These are phyloP conservation scores for Penicillium coprophilum DNA, from an alignment of 495 filamentous ascomycete genomes.

Conservation along the genomic window DNA sequence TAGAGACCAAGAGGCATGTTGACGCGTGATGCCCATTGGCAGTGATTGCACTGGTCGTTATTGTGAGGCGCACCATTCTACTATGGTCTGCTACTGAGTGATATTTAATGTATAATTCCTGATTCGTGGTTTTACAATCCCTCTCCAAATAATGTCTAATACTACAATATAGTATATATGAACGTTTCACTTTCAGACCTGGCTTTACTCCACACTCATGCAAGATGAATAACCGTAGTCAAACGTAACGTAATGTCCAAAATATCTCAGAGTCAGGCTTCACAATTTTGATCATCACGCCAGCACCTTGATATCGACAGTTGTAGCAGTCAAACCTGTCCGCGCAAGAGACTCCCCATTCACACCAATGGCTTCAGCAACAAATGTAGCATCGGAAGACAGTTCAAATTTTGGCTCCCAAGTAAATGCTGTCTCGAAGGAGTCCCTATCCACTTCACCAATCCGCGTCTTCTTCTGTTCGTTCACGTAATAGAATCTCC, in stretches of 20 bases:
- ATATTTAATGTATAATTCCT: not conserved
- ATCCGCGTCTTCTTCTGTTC: not conserved
- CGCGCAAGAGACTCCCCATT: not conserved
- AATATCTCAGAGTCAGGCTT: no score
- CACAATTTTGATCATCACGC: not conserved
- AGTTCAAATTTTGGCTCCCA: not conserved
- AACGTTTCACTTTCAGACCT: not conserved
- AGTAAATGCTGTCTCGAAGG: not conserved
- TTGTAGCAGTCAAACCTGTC: not conserved
- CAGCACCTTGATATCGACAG: not conserved
- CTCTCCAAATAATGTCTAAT: not conserved
- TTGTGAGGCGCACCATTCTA: no score
- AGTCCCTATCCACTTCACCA: not conserved
- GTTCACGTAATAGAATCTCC: constrained; percentile 27
- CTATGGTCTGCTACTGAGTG: not conserved
- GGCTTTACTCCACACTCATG: no score
- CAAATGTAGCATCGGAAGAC: not conserved
- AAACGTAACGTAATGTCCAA: no score
- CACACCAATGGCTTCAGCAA: not conserved
- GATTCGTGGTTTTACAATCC: not conserved
- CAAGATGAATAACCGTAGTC: no score
- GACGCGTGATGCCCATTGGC: not conserved
- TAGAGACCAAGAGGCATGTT: not conserved
- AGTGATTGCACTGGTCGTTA: no score
- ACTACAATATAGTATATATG: not conserved